Evolutionary conservation across 805 yeast genomes (phyloP), one percentile per base, ranked within the genome.

Genomic region (Saccharomycopsis guyanensis): DNA sequence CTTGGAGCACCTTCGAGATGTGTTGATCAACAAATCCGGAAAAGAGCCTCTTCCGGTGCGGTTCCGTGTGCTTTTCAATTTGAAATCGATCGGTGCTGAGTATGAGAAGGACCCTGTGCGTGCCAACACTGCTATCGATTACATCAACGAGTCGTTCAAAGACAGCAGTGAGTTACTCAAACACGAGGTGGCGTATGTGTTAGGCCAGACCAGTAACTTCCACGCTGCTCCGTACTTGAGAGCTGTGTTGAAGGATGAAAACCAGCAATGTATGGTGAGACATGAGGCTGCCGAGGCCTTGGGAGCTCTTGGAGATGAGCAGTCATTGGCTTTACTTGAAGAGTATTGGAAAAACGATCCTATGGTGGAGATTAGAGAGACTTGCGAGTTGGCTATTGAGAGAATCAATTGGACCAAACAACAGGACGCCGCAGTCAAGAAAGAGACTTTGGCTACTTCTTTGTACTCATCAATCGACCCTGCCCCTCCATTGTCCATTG

Each of bases 281-380:
- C 99, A 93, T 64, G 99, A 93, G 66, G 98, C 98, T 15, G 98
- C 98, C 5, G 99, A 93, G 66, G 98, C 97, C 37, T 72, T 93
- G 46, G 99, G 98, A 52, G 98, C 98, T 38, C 71, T 93, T 43
- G 95, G 95, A 40, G 95, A 88, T 63, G 64, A 66, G 35, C 82
- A 76, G 4, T 83, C 95, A 12, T 63, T 93, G 46, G 75, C 70
- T 1, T 61, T 88, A 40, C 74, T 93, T 56, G 66, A 75, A 52
- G 68, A 79, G 45, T 87, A 81, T 64, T 71, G 66, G 56, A 64
- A 69, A 51, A 74, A 81, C 42, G 97, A 94, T 60, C 93, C 95
- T 15, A 65, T 80, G 45, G 71, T 86, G 54, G 97, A 89, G 57
- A 93, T 93, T 48, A 78, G 95, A 64, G 96, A 94, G 69, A 93